Evolutionary conservation across 768 basidiomycete genomes (phyloP).

Genomic region (Leccinum variicolor): DNA sequence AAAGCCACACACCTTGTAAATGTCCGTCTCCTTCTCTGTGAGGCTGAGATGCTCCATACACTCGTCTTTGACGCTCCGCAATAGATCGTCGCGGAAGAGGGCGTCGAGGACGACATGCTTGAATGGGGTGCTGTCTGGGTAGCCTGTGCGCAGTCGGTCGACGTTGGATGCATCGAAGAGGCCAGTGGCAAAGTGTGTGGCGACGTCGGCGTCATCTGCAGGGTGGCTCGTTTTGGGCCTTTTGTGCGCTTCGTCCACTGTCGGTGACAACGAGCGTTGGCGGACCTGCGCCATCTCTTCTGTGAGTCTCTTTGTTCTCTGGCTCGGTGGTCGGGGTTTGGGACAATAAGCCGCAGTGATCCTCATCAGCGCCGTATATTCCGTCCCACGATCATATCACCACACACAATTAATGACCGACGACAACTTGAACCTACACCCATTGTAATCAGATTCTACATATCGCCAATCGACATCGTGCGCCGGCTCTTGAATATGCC

Average conservation of each 20-base stretch:
- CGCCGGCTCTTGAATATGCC: neutral
- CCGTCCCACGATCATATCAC: neutral
- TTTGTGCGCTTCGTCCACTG: constrained; percentile 29
- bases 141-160: constrained; percentile 51
- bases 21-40: constrained; percentile 95
- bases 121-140: constrained; percentile 65
- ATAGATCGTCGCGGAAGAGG: constrained; percentile 80
- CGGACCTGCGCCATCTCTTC: constrained; percentile 44
- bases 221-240: constrained; percentile 37
- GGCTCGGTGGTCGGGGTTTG: neutral
- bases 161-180: constrained; percentile 59
- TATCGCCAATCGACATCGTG: neutral
- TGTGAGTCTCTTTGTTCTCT: neutral
- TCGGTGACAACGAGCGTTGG: constrained; percentile 44
- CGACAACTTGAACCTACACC: neutral
- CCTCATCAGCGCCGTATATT: neutral
- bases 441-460: neutral
- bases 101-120: constrained; percentile 78
- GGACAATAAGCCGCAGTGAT: neutral
- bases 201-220: constrained; percentile 9
- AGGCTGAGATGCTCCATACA: constrained; percentile 76
- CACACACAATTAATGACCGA: neutral
- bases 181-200: constrained; percentile 31
- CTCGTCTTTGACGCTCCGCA: constrained; percentile 80
- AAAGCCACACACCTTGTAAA: constrained; percentile 75